Percentiles rank a stretch among this genome's conserved stretches.
Conservation (phyloP, 2,329 filamentous ascomycete species). For the Colletotrichum destructivum region DNA sequence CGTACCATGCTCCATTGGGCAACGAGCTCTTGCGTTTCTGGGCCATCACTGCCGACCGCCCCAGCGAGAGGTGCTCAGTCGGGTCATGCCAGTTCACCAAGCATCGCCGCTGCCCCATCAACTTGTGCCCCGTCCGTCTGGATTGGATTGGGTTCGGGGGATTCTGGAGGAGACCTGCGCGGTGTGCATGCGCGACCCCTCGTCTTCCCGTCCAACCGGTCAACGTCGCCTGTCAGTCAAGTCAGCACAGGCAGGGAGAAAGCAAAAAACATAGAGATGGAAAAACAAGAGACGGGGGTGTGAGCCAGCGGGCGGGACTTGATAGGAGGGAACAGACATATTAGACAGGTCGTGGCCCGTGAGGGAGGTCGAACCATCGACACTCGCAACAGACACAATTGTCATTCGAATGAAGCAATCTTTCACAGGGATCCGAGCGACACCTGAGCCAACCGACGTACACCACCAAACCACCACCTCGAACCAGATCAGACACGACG, state of each 20-base stretch:
- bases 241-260: not conserved
- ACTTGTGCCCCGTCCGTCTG: constrained; percentile 31
- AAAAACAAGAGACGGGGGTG: constrained; percentile 18
- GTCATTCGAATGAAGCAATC: constrained; percentile 29
- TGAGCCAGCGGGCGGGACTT: constrained; percentile 13
- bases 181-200: constrained; percentile 28
- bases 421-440: constrained; percentile 22
- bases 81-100: constrained; percentile 41
- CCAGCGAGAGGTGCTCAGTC: constrained; percentile 38
- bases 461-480: constrained; percentile 1
- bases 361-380: constrained; percentile 9
- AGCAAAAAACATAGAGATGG: not conserved
- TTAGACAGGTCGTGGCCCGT: constrained; percentile 26
- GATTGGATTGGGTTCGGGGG: constrained; percentile 29
- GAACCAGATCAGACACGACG: constrained; percentile 4
- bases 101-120: constrained; percentile 40
- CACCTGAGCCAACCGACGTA: constrained; percentile 2
- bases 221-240: constrained; percentile 33
- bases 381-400: constrained; percentile 12
- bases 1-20: constrained; percentile 32
- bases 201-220: constrained; percentile 30
- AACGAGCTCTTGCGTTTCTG: constrained; percentile 24
- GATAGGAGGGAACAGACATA: constrained; percentile 33
- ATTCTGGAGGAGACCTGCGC: constrained; percentile 21
- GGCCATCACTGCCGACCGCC: constrained; percentile 34